Evolutionary conservation across 192 early-diverging fungal genomes (phyloP).

Genomic region (Phycomyces blakesleeanus): DNA sequence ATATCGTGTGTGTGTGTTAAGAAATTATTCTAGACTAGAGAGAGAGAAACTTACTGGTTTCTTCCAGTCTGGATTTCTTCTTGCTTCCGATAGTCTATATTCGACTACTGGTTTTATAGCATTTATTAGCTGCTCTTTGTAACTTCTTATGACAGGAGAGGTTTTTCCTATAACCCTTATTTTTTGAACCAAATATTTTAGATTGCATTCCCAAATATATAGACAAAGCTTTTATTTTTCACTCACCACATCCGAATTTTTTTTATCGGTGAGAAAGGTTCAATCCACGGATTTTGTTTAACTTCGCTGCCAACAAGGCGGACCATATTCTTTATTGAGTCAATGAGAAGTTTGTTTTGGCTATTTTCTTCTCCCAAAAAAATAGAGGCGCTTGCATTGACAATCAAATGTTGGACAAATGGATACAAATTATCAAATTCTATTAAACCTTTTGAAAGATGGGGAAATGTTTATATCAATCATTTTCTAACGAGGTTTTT

Average conservation of each 20-base stretch:
- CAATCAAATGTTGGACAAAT: slow-evolving; percentile 8
- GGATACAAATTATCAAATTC: slow-evolving; percentile 8
- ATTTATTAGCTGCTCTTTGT: neutral
- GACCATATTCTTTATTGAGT: slow-evolving; percentile 18
- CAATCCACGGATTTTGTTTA: neutral
- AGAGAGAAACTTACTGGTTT: neutral
- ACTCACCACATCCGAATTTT: slow-evolving; percentile 4
- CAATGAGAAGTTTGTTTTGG: slow-evolving; percentile 2
- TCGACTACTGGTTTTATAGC: slow-evolving; percentile 5
- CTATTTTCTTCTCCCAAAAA: neutral
- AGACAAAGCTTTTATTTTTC: neutral
- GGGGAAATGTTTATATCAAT: too few species aligned
- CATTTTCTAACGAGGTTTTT: too few species aligned
- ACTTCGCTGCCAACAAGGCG: neutral
- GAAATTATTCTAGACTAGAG: neutral
- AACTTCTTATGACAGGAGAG: neutral
- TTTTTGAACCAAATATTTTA: too few species aligned
- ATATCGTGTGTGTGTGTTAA: too few species aligned
- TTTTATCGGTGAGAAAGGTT: neutral
- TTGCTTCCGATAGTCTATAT: neutral
- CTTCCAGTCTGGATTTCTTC: neutral
- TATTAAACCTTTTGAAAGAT: too few species aligned
- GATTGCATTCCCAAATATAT: too few species aligned
- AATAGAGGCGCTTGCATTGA: neutral
- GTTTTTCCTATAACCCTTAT: slow-evolving; percentile 3